phyloP scores from a whole-genome alignment of 352 stramenopile species.

The Pythium dissimile region DNA sequence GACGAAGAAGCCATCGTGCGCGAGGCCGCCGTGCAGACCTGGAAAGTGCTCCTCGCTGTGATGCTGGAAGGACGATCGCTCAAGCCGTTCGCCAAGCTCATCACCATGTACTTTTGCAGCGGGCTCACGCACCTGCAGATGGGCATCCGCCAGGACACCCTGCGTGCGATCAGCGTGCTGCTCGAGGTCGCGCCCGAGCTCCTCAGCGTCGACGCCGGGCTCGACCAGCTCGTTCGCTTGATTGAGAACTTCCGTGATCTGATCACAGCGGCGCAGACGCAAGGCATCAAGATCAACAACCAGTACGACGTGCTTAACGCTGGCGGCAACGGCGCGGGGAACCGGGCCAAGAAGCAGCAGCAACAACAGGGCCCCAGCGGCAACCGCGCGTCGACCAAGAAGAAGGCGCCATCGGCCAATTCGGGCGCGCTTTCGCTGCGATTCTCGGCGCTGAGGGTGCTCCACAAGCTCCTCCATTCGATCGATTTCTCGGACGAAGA shows the following conservation, averaged over 20 bases:
- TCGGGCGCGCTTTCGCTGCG: slow-evolving; percentile 46
- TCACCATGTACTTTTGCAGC: slow-evolving; percentile 77
- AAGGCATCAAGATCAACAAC: slow-evolving; percentile 78
- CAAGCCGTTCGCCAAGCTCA: slow-evolving; percentile 66
- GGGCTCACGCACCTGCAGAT: slow-evolving; percentile 77
- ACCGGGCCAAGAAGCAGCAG: slow-evolving; percentile 19
- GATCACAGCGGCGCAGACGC: slow-evolving; percentile 52
- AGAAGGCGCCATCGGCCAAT: slow-evolving; percentile 31
- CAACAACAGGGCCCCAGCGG: slow-evolving; percentile 1
- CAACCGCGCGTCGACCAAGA: slow-evolving; percentile 36
- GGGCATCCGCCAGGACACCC: slow-evolving; percentile 67
- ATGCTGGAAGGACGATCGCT: slow-evolving; percentile 48
- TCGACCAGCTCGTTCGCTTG: slow-evolving; percentile 54
- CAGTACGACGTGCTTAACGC: slow-evolving; percentile 60
- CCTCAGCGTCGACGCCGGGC: slow-evolving; percentile 44
- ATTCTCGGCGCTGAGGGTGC: slow-evolving; percentile 58
- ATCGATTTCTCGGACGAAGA: slow-evolving; percentile 33
- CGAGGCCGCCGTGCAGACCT: slow-evolving; percentile 59
- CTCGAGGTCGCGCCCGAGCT: slow-evolving; percentile 60
- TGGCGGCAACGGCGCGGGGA: slow-evolving; percentile 6
- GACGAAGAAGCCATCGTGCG: slow-evolving; percentile 80
- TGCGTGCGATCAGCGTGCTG: slow-evolving; percentile 62
- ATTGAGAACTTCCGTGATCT: slow-evolving; percentile 82
- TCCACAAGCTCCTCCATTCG: slow-evolving; percentile 60
- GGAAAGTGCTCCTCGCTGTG: slow-evolving; percentile 63